Evolutionary conservation across 495 filamentous ascomycete species (phyloP), one percentile per base, ranked within the genome.

Genomic region (Penicillium simplicissimum): DNA sequence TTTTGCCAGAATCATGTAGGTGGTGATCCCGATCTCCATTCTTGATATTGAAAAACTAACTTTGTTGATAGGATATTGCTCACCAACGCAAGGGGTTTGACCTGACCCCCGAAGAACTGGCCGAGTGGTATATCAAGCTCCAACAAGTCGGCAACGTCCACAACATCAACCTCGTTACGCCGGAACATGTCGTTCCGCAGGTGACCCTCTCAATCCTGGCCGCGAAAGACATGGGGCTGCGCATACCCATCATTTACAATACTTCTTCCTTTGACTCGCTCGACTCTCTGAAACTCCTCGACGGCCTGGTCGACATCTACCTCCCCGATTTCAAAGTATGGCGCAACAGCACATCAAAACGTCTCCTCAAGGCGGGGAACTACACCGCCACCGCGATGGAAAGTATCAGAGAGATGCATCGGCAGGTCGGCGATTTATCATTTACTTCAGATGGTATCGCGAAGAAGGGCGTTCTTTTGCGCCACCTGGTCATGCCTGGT

Each of bases 291-390:
- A 70, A 84, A 37, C 75, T 93, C 3, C 76, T 93, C 45, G 86
- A 92, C 63, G 90, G 90, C 0, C 76, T 92, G 10, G 84, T 93
- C 0, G 89, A 93, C 69, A 90, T 93, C 43, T 92, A 92, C 69
- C 77, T 92, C 9, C 85, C 89, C 0, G 89, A 92, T 63, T 91
- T 93, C 78, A 92, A 93, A 65, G 85, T 91, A 4, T 93, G 89
- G 89, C 79, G 77, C 14, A 68, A 71, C 17, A 71, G 58, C 9
- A 88, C 87, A 5, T 87, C 87, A n/a, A 85, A 80, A 49, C 80
- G 89, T 0, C 75, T 92, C 28, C 77, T 93, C 15, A 93, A 93
- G 64, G 88, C 84, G 5, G 88, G 90, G 21, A 79, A 90, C 67
- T 91, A 92, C 66, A 78, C 84, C 3, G 73, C 76, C 5, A 82